phyloP scores from a whole-genome alignment of 1,139 yeast species.

The Candida sanyaensis region DNA sequence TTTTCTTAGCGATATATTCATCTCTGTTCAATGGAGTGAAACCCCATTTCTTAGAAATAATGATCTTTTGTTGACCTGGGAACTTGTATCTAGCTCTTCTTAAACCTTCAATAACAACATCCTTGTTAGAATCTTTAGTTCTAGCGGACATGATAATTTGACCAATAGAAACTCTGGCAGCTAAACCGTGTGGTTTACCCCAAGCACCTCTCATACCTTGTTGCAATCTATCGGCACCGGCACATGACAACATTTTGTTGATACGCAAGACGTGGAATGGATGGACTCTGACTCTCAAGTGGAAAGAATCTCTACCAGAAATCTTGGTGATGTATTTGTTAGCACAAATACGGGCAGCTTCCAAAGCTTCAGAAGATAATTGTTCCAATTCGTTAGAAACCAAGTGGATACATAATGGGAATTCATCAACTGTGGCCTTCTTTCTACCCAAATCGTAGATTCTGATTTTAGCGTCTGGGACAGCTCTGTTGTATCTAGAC shows the following conservation, averaged over 20 bases:
- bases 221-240: conserved; percentile 99
- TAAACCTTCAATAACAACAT: conserved; percentile 96
- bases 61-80: conserved; percentile 99
- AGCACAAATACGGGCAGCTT: conserved; percentile 99
- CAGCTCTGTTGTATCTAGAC: conserved; percentile 99
- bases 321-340: conserved; percentile 98
- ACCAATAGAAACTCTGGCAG: conserved; percentile 99
- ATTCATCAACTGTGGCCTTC: conserved; percentile 99
- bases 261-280: conserved; percentile 99
- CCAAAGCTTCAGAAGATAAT: conserved; percentile 98
- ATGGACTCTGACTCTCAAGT: conserved; percentile 99
- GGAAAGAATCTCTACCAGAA: conserved; percentile 99
- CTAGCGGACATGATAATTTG: conserved; percentile 98
- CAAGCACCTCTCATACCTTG: conserved; percentile 99
- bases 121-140: conserved; percentile 98
- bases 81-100: conserved; percentile 99
- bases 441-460: conserved; percentile 99
- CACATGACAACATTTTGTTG: conserved; percentile 99
- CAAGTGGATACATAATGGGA: conserved; percentile 99
- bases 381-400: conserved; percentile 99
- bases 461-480: conserved; percentile 99
- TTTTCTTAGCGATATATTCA: conserved; percentile 91
- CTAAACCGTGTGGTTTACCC: conserved; percentile 99
- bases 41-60: conserved; percentile 99
- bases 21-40: conserved; percentile 99